phyloP scores from a whole-genome alignment of 2,329 filamentous ascomycete species.

The Cadophora sp. region DNA sequence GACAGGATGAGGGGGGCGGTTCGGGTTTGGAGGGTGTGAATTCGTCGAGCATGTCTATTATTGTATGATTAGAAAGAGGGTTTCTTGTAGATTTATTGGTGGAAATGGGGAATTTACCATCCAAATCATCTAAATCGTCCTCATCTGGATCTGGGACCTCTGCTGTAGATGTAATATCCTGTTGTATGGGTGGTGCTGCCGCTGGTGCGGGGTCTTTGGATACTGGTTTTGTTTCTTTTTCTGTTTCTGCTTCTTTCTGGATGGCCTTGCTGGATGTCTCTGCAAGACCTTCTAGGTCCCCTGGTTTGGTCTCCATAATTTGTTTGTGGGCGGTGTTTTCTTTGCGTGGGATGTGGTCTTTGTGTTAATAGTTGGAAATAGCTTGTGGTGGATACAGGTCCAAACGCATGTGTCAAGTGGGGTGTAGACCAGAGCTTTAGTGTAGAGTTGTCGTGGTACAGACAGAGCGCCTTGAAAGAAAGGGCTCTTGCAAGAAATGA shows the following conservation, averaged over 20 bases:
- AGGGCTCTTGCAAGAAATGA: not conserved
- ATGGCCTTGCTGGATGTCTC: conserved; percentile 27
- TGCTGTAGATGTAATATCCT: conserved; percentile 45
- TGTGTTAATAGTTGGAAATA: conserved; percentile 2
- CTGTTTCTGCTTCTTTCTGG: conserved; percentile 29
- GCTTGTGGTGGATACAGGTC: conserved; percentile 13
- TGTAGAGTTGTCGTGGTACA: not conserved
- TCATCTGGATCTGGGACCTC: conserved; percentile 89
- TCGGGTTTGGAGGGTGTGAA: conserved; percentile 74
- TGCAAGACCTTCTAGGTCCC: conserved; percentile 17
- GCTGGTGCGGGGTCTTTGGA: conserved; percentile 22
- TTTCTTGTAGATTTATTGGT: not conserved
- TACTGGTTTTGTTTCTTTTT: conserved; percentile 17
- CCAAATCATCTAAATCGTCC: conserved; percentile 89
- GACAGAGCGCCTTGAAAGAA: not conserved
- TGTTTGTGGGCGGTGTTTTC: conserved; percentile 1
- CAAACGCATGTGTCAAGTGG: conserved; percentile 9
- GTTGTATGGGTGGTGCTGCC: conserved; percentile 21
- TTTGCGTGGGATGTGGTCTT: not conserved
- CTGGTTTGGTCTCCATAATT: conserved; percentile 28
- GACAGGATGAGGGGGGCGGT: conserved; percentile 39
- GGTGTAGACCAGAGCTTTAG: not conserved
- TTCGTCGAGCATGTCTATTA: conserved; percentile 86
- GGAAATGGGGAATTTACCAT: conserved; percentile 61
- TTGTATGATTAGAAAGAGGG: conserved; percentile 17